Base-by-base conservation (phyloP, 148 eudicot species). In the Cornus controversa region DNA sequence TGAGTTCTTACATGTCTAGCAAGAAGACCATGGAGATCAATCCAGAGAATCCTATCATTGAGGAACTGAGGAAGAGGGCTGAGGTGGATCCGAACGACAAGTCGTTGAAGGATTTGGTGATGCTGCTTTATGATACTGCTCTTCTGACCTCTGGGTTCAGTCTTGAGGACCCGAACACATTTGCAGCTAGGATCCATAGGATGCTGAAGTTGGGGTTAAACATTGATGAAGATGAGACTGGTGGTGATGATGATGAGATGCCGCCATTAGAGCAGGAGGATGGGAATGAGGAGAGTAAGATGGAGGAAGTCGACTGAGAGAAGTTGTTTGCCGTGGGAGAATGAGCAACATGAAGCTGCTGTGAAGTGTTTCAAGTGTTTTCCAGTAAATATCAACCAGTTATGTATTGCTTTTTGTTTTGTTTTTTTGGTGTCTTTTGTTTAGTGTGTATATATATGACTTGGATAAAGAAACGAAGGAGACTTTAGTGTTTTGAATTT, bases 21-120 rank as follows among this genome's bases (percentile, higher is more conserved):
- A 79, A 83, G 82, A 83, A 83, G 80, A 83, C 85, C 0, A 83
- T 79, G 80, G 85, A 83, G 77, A 79, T 83, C 65, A 83, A 83
- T 66, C 85, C 85, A 0, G 85, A 79, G 6, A 71, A 79, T 36
- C 34, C 75, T 4, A 79, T 83, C 37, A 79, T 83, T 79, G 82
- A 83, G n/a, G 79, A 80, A 75, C 83, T 80, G 16, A 75, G 82
- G 67, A 74, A 80, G 78, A 80, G 82, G 66, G 73, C 78, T 25
- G 81, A 77, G 23, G 75, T 25, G 6, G 85, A 82, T 57, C 74
- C 74, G 70, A 82, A 82, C 9, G 79, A 82, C 79, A 75, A 82
- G 71, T 83, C 85, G 9, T 80, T 83, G 14, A 79, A 76, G 82
- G 85, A 83, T 42, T 67, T 79, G 70, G 85, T 83, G 67, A 54